Conservation (phyloP, 2,329 filamentous ascomycete species). For the Monilinia fructicola region DNA sequence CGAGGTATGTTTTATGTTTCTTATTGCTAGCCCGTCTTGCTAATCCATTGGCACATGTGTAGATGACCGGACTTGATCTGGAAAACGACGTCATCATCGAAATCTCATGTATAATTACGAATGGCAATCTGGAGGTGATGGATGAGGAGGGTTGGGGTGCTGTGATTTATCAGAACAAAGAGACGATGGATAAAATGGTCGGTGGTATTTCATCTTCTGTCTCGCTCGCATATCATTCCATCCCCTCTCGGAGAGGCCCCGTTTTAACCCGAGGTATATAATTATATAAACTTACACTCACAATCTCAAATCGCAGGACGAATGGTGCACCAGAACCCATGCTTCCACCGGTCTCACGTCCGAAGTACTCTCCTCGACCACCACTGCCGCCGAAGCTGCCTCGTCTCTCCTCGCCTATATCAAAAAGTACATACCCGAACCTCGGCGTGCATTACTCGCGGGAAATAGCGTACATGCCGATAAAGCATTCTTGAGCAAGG, state of each 20-base stretch:
- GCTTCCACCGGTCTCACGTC: constrained; percentile 76
- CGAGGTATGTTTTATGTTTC: constrained; percentile 15
- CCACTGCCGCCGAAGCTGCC: constrained; percentile 68
- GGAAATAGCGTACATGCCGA: constrained; percentile 95
- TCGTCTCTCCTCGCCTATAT: constrained; percentile 75
- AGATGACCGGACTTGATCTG: constrained; percentile 91
- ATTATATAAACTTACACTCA: not conserved
- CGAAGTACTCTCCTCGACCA: constrained; percentile 70
- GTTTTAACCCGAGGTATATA: not conserved
- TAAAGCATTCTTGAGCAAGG: constrained; percentile 71
- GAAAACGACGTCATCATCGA: constrained; percentile 83
- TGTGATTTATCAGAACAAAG: constrained; percentile 70
- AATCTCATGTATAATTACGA: constrained; percentile 89
- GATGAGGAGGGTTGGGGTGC: constrained; percentile 77
- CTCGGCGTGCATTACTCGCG: constrained; percentile 70
- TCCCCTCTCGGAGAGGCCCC: not conserved
- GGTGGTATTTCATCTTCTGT: not conserved
- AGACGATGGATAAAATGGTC: constrained; percentile 70
- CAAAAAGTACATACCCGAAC: constrained; percentile 65
- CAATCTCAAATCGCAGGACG: constrained; percentile 49
- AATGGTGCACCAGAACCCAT: constrained; percentile 86
- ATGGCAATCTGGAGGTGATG: constrained; percentile 71
- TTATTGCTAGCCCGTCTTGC: not conserved
- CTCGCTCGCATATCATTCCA: not conserved
- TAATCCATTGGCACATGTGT: constrained; percentile 16